Percentiles rank a stretch among this genome's conserved stretches.
phyloP scores from a whole-genome alignment of 1,284 basidiomycete genomes.

The Ceratobasidium sp. region DNA sequence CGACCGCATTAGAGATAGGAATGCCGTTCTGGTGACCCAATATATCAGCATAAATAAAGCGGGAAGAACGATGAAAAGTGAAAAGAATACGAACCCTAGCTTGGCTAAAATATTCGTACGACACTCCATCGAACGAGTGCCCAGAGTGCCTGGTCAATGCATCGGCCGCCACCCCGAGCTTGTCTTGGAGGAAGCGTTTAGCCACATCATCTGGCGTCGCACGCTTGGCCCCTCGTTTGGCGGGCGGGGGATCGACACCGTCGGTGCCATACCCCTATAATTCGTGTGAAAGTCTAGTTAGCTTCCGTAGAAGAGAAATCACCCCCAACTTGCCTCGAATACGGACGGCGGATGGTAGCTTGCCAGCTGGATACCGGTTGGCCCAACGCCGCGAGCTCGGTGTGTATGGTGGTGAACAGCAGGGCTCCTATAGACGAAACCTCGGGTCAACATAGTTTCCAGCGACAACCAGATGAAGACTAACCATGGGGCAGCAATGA shows the following conservation, averaged over 20 bases:
- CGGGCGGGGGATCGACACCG: conserved; percentile 6
- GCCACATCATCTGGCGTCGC: conserved; percentile 52
- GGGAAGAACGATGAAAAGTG: neutral
- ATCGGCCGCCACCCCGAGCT: conserved; percentile 53
- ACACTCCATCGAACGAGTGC: conserved; percentile 53
- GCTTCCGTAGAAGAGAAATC: conserved; percentile 55
- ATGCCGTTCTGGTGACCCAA: conserved; percentile 61
- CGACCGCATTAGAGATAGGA: conserved; percentile 62
- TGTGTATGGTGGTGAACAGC: conserved; percentile 18
- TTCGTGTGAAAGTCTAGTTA: too few relatives aligned
- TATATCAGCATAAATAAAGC: conserved; percentile 4
- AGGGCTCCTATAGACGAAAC: neutral
- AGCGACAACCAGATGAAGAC: conserved; percentile 12
- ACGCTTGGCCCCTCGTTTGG: conserved; percentile 12
- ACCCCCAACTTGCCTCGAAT: conserved; percentile 35
- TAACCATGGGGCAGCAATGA: conserved; percentile 33
- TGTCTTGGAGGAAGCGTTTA: conserved; percentile 55
- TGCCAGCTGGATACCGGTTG: conserved; percentile 12
- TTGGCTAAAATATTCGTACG: conserved; percentile 59
- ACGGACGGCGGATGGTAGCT: conserved; percentile 35
- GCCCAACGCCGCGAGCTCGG: conserved; percentile 4
- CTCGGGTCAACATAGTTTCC: too few relatives aligned
- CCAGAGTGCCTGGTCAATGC: conserved; percentile 56
- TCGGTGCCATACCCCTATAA: conserved; percentile 35
- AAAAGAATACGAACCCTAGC: conserved; percentile 49